These are phyloP conservation scores for Plasmodium vinckei DNA, from an alignment of 169 alveolate species.

Conservation along the genomic window DNA sequence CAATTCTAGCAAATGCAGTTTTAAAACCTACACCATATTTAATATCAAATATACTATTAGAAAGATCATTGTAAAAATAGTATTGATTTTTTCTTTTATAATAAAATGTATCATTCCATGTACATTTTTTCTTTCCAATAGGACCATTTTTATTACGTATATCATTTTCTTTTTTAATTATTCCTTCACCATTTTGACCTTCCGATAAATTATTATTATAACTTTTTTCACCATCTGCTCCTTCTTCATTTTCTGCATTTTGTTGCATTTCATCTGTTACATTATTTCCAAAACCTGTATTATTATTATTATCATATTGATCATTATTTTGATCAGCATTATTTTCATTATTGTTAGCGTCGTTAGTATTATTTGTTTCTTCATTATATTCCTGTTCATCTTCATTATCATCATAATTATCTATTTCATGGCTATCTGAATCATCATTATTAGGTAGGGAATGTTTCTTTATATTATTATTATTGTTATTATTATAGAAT, in stretches of 20 bases:
- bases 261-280: not conserved
- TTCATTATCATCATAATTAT: conserved; percentile 18
- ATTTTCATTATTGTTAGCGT: not conserved
- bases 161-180: not conserved
- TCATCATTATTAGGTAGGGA: conserved; percentile 38
- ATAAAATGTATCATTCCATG: conserved; percentile 22
- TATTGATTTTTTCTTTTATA: conserved; percentile 55
- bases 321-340: not conserved
- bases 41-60: conserved; percentile 57
- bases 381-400: not conserved
- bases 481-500: conserved; percentile 1
- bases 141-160: not conserved
- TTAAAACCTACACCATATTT: conserved; percentile 91
- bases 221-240: not conserved
- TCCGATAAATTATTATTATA: not conserved
- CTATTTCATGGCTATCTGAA: conserved; percentile 4
- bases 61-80: conserved; percentile 60
- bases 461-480: conserved; percentile 37
- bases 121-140: conserved; percentile 15
- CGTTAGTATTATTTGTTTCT: not conserved
- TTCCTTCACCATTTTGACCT: not conserved
- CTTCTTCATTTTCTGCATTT: not conserved
- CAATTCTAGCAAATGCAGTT: conserved; percentile 89
- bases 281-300: not conserved
- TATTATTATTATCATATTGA: not conserved